phyloP scores from a whole-genome alignment of 2,329 filamentous ascomycete species.

The Arthroderma uncinatum region DNA sequence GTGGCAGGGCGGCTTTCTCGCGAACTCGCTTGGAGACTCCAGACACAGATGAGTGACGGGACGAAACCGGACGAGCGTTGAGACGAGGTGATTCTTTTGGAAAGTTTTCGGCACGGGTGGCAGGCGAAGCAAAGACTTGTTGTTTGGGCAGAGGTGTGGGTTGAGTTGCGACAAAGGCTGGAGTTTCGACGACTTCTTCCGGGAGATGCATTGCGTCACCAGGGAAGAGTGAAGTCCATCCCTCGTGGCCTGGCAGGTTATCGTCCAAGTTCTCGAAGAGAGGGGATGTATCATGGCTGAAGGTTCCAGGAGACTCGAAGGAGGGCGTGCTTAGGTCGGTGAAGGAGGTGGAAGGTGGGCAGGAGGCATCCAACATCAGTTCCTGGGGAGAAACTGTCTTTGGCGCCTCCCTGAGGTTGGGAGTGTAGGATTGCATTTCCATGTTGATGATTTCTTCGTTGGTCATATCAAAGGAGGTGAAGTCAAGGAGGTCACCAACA shows the following conservation, averaged over 20 bases:
- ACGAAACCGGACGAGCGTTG: not conserved
- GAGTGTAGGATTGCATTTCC: not conserved
- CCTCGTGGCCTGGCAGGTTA: constrained; percentile 42
- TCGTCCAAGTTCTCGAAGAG: constrained; percentile 53
- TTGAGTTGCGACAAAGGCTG: too few species aligned
- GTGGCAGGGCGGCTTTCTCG: constrained; percentile 63
- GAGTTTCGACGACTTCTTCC: not conserved
- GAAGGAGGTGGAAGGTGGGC: constrained; percentile 69
- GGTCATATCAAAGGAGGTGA: not conserved
- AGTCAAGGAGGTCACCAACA: not conserved
- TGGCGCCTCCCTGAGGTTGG: not conserved
- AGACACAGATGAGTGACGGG: constrained; percentile 55
- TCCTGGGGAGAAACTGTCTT: constrained; percentile 74
- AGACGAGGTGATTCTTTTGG: not conserved
- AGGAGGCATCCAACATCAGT: constrained; percentile 57
- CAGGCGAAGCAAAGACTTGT: too few species aligned
- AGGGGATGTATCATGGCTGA: constrained; percentile 66
- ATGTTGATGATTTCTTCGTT: not conserved
- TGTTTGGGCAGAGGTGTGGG: too few species aligned
- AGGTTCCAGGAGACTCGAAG: constrained; percentile 60
- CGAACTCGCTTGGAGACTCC: constrained; percentile 65
- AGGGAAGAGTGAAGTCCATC: constrained; percentile 57
- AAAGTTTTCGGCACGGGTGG: not conserved
- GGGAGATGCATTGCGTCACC: not conserved
- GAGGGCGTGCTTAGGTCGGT: constrained; percentile 77